Conservation (phyloP, 2,329 filamentous ascomycete species). For the Aspergillus tamarii region DNA sequence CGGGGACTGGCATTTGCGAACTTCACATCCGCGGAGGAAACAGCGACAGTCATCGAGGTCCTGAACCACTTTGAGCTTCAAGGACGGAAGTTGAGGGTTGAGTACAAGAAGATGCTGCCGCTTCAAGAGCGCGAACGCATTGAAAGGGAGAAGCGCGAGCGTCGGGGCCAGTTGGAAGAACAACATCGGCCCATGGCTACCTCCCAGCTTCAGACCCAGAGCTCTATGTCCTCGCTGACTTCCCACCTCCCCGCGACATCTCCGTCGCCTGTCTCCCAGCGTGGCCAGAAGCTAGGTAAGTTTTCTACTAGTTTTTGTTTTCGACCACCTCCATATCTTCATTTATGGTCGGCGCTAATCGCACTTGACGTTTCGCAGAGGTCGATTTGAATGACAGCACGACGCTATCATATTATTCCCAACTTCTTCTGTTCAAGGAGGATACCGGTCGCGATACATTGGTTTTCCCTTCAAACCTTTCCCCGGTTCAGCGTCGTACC, state of each 20-base stretch:
- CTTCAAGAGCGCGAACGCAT: slow-evolving; percentile 93
- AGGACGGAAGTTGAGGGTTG: slow-evolving; percentile 89
- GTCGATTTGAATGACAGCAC: slow-evolving; percentile 90
- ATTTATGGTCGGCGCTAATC: slow-evolving; percentile 11
- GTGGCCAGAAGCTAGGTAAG: slow-evolving; percentile 43
- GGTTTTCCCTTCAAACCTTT: slow-evolving; percentile 78
- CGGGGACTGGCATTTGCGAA: slow-evolving; percentile 95
- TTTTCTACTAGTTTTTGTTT: slow-evolving; percentile 8
- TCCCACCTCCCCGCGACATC: slow-evolving; percentile 66
- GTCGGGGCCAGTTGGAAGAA: slow-evolving; percentile 93
- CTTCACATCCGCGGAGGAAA: slow-evolving; percentile 94
- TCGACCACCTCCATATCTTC: background rate
- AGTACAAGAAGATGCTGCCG: slow-evolving; percentile 99
- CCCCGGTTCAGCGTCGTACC: slow-evolving; percentile 81
- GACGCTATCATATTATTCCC: slow-evolving; percentile 85
- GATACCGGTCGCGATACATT: slow-evolving; percentile 76
- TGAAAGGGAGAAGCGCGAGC: slow-evolving; percentile 94
- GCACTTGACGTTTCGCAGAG: slow-evolving; percentile 52
- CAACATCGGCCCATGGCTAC: slow-evolving; percentile 77
- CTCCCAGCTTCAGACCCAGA: slow-evolving; percentile 75
- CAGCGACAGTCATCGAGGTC: slow-evolving; percentile 84
- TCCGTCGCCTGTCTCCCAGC: slow-evolving; percentile 68
- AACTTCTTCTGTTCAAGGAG: slow-evolving; percentile 86
- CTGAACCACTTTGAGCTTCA: slow-evolving; percentile 97
- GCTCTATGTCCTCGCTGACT: slow-evolving; percentile 79